Evolutionary conservation across 192 early-diverging fungal species (phyloP), one percentile per base, ranked within the genome.

Genomic region (Spizellomyces sp.): DNA sequence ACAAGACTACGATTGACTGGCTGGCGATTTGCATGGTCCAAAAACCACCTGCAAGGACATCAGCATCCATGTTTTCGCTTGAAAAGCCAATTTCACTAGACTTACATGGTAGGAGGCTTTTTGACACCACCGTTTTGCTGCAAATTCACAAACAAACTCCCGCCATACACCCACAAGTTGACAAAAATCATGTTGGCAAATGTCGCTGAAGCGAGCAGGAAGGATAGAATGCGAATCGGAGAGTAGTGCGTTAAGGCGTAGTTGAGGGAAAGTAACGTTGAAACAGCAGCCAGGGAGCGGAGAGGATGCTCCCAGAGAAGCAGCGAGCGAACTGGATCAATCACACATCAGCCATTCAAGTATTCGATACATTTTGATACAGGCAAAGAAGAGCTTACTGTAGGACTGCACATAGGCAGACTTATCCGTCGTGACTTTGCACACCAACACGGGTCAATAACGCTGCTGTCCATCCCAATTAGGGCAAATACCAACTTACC

Each of bases 91-190:
- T 2, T 36, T 36, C 9, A 15, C 2, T 27, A 36, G 3, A 56
- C 70, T 63, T 22, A 71, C 71, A 66, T 73, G 8, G 71, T 73
- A 58, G 71, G 71, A 4, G 71, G 63, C 45, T 73, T 73, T 55
- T 66, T 73, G 22, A 73, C 55, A 58, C 71, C 71, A 12, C 50
- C 71, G n/a, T 57, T 5, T 9, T 21, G 45, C 6, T 15, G 9
- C 6, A 54, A 1, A 42, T 65, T 52, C 9, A 46, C 45, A 45
- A 73, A 59, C n/a, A 73, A 43, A 22, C 55, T 47, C 10, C 45
- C 57, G 2, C 56, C 63, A 52, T 63, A 55, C 10, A 66, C 64
- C 71, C 71, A 73, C 5, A 44, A 44, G 27, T 73, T 73, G 36
- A 73, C 71, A 44, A 73, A 64, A 6, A 66, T 21, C 27, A 73